Evolutionary conservation across 805 yeast species (phyloP).

Genomic region (Candida chauliodis): DNA sequence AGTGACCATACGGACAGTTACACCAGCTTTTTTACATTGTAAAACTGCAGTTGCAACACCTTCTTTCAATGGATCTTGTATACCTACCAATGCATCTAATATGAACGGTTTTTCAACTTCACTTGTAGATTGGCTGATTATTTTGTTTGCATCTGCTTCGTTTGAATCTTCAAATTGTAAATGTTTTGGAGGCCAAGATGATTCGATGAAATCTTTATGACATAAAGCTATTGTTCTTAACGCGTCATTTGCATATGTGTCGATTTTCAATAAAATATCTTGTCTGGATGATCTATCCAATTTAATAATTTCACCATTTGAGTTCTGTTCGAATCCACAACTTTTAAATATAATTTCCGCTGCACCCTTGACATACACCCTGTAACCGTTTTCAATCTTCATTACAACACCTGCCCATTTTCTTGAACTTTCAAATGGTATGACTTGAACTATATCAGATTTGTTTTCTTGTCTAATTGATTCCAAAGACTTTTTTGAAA

Average conservation of each 20-base stretch:
- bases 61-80: conserved; percentile 88
- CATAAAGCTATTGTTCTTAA: conserved; percentile 87
- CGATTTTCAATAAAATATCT: conserved; percentile 31
- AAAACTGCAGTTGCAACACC: conserved; percentile 89
- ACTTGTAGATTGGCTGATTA: conserved; percentile 22
- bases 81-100: conserved; percentile 80
- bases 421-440: conserved; percentile 89
- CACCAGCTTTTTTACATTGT: conserved; percentile 88
- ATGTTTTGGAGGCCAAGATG: conserved; percentile 68
- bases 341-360: conserved; percentile 76
- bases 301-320: conserved; percentile 22
- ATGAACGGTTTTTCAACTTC: conserved; percentile 32
- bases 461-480: conserved; percentile 22
- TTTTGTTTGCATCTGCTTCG: conserved; percentile 25
- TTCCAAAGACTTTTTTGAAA: conserved; percentile 41
- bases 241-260: conserved; percentile 69
- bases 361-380: conserved; percentile 86
- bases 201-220: conserved; percentile 60
- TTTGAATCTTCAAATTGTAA: conserved; percentile 20
- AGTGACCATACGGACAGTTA: conserved; percentile 94
- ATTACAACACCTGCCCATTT: conserved; percentile 89
- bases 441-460: conserved; percentile 53
- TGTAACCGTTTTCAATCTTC: conserved; percentile 44
- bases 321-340: conserved; percentile 44
- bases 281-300: conserved; percentile 29